These are phyloP conservation scores for Calycina herbarum DNA, from an alignment of 2,329 filamentous ascomycete species.

Conservation along the genomic window DNA sequence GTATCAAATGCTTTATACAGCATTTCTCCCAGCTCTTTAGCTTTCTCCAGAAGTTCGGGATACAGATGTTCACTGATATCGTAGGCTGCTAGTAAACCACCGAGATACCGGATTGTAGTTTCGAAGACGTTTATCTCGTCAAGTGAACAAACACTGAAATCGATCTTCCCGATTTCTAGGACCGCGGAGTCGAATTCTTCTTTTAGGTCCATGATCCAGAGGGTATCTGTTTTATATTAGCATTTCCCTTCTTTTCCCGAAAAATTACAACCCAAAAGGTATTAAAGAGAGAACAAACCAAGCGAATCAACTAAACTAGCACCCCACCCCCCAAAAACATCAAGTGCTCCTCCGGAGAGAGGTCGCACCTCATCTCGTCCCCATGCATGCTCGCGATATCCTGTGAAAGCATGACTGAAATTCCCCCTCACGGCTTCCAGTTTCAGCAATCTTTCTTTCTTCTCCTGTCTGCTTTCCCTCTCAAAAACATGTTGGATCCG, in stretches of 20 bases:
- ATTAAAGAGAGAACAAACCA: background rate
- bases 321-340: conserved; percentile 91
- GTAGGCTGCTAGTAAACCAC: conserved; percentile 40
- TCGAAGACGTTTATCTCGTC: conserved; percentile 38
- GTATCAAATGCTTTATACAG: conserved; percentile 45
- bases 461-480: conserved; percentile 16
- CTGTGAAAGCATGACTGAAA: conserved; percentile 59
- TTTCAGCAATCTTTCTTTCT: conserved; percentile 18
- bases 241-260: background rate
- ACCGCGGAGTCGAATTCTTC: conserved; percentile 64
- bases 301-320: conserved; percentile 79
- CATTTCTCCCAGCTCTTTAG: conserved; percentile 36
- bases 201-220: conserved; percentile 81
- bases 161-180: conserved; percentile 67
- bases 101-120: conserved; percentile 42
- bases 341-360: conserved; percentile 60
- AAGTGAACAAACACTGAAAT: conserved; percentile 28
- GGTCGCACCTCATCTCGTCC: conserved; percentile 81
- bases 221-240: conserved; percentile 54
- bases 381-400: conserved; percentile 79
- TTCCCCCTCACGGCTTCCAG: conserved; percentile 15
- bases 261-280: background rate
- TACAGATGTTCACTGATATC: conserved; percentile 27
- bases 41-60: conserved; percentile 33
- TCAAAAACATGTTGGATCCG: conserved; percentile 28